Conservation (phyloP, 1,139 yeast genomes). For the Taphrina flavorubra region DNA sequence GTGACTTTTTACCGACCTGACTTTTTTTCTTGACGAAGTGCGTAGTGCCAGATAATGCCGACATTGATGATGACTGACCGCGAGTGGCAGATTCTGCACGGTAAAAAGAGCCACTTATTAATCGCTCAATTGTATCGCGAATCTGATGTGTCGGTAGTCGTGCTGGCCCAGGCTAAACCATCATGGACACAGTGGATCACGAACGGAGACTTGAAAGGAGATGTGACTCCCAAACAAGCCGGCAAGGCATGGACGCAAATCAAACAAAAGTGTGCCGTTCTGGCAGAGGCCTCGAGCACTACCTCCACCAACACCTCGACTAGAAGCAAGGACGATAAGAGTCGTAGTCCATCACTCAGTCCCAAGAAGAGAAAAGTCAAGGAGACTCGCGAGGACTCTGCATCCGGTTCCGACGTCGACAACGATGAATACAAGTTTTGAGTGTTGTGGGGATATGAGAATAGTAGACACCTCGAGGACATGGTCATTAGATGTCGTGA, state of each 20-base stretch:
- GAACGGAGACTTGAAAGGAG: not conserved
- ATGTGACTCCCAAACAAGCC: not conserved
- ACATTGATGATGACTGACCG: not conserved
- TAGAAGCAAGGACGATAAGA: not conserved
- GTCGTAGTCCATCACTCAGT: not conserved
- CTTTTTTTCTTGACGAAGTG: too few relatives aligned
- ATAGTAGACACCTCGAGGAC: not conserved
- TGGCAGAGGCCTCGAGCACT: not conserved
- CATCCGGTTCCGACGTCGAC: not conserved
- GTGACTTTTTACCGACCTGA: too few relatives aligned
- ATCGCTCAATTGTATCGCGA: not conserved
- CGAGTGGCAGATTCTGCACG: not conserved
- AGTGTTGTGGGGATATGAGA: not conserved
- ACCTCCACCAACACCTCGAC: not conserved
- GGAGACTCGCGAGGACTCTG: not conserved
- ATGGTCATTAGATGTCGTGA: not conserved
- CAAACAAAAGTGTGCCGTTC: not conserved
- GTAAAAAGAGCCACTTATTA: not conserved
- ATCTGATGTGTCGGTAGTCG: not conserved
- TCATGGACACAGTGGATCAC: not conserved
- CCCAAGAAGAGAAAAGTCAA: constrained; percentile 7
- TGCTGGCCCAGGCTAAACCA: constrained; percentile 1
- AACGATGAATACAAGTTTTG: not conserved
- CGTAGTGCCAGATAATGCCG: not conserved
- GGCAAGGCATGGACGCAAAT: constrained; percentile 8